Evolutionary conservation across 176 grass and related monocot genomes (phyloP), one percentile per base, ranked within the genome.

Genomic region (Aegilops longissima): DNA sequence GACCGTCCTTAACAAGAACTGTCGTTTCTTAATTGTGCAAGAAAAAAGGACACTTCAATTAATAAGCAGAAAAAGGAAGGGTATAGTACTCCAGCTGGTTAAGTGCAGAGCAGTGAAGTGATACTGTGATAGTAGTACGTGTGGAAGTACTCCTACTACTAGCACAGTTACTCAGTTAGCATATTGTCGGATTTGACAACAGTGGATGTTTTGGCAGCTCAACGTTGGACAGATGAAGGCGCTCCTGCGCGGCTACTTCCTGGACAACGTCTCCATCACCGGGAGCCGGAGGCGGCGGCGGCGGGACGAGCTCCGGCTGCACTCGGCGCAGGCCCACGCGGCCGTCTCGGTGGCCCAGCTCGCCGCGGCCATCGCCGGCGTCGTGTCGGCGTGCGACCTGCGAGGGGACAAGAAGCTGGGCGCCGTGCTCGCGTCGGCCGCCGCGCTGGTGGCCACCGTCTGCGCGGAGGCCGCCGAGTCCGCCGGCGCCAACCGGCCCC

Each of bases 391-490:
- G 24, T 86, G 84, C 39, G 90, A 89, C 49, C 23, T 92, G 49
- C 61, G 89, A 84, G 45, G 83, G 18, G 69, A 84, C 9, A 77
- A 64, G 44, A 90, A 84, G 70, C 72, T 91, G 71, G 80, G 80
- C 80, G 81, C 90, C 24, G 92, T 90, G 44, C 73, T 96, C 3
- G 88, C 93, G 14, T 96, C 93, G 1, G 93, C 96, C 11, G 90
- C 90, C 7, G 88, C 96, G 7, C 91, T 98, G 44, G 82, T 98
- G 34, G 93, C 96, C 51, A 98, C 96, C 5, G 92, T 98, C 29
- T 98, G 96, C 87, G 93, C 96, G 1, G 96, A 98, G 86, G 90
- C 93, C 20, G 93, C 96, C 11, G 90, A 98, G 79, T 68, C 85
- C 20, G 47, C 84, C 1, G 96, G 92, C 54, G 88, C 84, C 21